A percentile compares a stretch with the other conserved stretches of the same genome.
These are phyloP conservation scores for Cladophialophora chaetospira DNA, from an alignment of 2,329 filamentous ascomycete species.

Conservation along the genomic window DNA sequence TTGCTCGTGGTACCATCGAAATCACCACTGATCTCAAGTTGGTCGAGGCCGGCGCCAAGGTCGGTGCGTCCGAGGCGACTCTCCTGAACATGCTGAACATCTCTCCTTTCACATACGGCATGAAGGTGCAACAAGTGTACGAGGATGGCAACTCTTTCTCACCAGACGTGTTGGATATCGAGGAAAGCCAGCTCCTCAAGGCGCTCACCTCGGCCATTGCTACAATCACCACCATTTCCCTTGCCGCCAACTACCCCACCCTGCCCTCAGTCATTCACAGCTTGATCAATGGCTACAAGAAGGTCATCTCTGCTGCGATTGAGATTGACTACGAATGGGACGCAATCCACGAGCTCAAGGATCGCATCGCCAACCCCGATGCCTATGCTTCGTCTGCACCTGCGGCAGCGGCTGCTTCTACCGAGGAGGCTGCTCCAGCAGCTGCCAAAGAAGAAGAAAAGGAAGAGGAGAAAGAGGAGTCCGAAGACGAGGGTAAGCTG, in stretches of 20 bases:
- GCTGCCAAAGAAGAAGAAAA: slow-evolving; percentile 61
- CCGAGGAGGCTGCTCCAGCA: slow-evolving; percentile 54
- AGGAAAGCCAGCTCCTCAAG: slow-evolving; percentile 90
- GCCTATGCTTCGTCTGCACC: slow-evolving; percentile 87
- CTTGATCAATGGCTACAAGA: slow-evolving; percentile 98
- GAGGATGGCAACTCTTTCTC: slow-evolving; percentile 94
- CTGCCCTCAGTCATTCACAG: slow-evolving; percentile 96
- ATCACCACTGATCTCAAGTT: slow-evolving; percentile 98
- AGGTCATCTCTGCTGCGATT: slow-evolving; percentile 83
- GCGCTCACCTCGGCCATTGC: slow-evolving; percentile 77
- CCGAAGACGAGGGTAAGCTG: slow-evolving; percentile 61
- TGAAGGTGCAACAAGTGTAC: slow-evolving; percentile 95
- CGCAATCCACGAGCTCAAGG: slow-evolving; percentile 96
- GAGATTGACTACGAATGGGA: slow-evolving; percentile 92
- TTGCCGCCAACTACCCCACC: slow-evolving; percentile 93
- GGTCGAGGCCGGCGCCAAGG: slow-evolving; percentile 87
- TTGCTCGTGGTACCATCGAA: slow-evolving; percentile 99
- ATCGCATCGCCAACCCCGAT: slow-evolving; percentile 98
- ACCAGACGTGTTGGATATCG: slow-evolving; percentile 83
- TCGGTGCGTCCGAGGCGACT: slow-evolving; percentile 97
- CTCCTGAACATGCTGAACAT: slow-evolving; percentile 99
- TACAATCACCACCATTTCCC: slow-evolving; percentile 86
- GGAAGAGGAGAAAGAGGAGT: slow-evolving; percentile 67
- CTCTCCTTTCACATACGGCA: slow-evolving; percentile 99
- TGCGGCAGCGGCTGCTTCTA: slow-evolving; percentile 60